phyloP scores from a whole-genome alignment of 306 rosid species.

The Urtica urens region DNA sequence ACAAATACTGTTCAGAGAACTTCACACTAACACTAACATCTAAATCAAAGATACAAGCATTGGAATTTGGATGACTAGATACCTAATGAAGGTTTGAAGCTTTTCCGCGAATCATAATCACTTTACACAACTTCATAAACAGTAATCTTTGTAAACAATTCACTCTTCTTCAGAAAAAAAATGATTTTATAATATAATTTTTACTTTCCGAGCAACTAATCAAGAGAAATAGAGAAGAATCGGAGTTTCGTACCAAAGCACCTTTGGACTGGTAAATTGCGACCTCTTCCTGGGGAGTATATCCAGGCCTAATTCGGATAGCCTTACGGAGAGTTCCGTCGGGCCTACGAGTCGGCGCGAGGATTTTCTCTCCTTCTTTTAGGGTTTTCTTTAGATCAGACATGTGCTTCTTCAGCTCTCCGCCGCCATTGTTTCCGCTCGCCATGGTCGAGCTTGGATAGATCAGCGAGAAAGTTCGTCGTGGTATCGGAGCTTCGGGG shows the following conservation, averaged over 20 bases:
- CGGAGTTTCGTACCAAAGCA: conserved; percentile 37
- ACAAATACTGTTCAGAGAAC: too few relatives aligned
- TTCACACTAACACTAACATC: too few relatives aligned
- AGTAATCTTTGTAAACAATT: too few relatives aligned
- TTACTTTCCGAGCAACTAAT: conserved; percentile 15
- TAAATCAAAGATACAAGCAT: too few relatives aligned
- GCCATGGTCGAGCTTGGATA: conserved; percentile 25
- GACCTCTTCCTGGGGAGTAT: conserved; percentile 80
- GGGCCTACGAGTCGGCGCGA: conserved; percentile 77
- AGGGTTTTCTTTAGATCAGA: conserved; percentile 44
- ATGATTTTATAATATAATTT: too few relatives aligned
- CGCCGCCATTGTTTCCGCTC: conserved; percentile 22
- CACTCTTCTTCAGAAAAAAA: too few relatives aligned
- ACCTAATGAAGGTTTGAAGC: too few relatives aligned
- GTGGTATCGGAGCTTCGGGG: neutral
- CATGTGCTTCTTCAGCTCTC: conserved; percentile 24
- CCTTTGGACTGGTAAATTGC: conserved; percentile 77
- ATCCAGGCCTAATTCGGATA: conserved; percentile 77
- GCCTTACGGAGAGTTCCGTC: conserved; percentile 84
- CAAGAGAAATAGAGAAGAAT: neutral
- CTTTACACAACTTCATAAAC: too few relatives aligned
- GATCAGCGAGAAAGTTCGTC: neutral
- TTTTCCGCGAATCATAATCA: too few relatives aligned
- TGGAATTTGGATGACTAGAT: too few relatives aligned
- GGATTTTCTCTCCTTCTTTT: conserved; percentile 74